These are phyloP conservation scores for Gamsiella multidivaricata DNA, from an alignment of 192 early-diverging fungal species.

Conservation along the genomic window DNA sequence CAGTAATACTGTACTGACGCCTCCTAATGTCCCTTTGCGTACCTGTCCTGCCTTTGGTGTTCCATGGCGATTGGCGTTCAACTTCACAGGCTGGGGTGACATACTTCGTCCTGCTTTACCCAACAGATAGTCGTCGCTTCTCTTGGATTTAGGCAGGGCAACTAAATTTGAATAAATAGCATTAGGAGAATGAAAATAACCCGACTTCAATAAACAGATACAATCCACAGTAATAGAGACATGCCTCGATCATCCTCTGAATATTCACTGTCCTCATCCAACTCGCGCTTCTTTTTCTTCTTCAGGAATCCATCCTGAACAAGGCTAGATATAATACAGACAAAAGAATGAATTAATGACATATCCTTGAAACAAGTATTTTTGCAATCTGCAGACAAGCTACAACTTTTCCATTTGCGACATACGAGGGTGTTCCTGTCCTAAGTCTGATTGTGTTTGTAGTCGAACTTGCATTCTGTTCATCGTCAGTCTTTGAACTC, in stretches of 20 bases:
- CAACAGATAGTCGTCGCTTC: slow-evolving; percentile 35
- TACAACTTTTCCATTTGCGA: no score
- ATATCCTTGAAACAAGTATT: no score
- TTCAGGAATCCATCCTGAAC: slow-evolving; percentile 32
- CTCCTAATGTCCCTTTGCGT: not conserved
- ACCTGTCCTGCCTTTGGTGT: slow-evolving; percentile 45
- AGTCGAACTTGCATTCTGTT: slow-evolving; percentile 25
- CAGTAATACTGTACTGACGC: not conserved
- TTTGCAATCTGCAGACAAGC: no score
- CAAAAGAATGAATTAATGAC: no score
- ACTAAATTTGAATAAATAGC: not conserved
- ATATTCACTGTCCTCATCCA: slow-evolving; percentile 52
- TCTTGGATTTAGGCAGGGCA: slow-evolving; percentile 28
- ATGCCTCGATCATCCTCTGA: slow-evolving; percentile 51
- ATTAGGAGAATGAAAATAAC: not conserved
- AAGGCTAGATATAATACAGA: slow-evolving; percentile 4
- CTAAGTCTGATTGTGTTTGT: slow-evolving; percentile 41
- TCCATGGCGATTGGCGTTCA: slow-evolving; percentile 19
- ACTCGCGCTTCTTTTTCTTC: slow-evolving; percentile 43
- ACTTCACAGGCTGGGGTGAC: slow-evolving; percentile 42
- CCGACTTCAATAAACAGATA: not conserved
- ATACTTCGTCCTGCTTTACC: slow-evolving; percentile 43
- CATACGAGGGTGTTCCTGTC: slow-evolving; percentile 45
- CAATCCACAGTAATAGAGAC: not conserved
- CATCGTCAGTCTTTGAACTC: slow-evolving; percentile 34